Conservation (phyloP, 768 basidiomycete species). For the Mycena polygramma region DNA sequence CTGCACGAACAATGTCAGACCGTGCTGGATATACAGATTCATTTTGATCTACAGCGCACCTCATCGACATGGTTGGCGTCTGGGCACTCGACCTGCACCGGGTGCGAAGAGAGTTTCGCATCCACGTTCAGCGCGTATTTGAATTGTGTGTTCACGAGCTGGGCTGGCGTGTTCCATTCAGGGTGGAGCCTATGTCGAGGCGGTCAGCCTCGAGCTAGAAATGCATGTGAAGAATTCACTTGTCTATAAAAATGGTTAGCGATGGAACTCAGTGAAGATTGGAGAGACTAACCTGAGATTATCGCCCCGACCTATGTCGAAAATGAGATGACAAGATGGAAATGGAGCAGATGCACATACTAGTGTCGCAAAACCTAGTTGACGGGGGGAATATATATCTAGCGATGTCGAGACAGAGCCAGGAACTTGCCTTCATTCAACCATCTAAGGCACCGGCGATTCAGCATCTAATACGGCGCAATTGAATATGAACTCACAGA, state of each 20-base stretch:
- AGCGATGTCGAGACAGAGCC: not conserved
- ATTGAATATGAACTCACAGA: conserved; percentile 47
- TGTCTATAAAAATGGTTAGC: not conserved
- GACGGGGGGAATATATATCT: not conserved
- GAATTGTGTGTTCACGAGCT: conserved; percentile 67
- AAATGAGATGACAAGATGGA: not conserved
- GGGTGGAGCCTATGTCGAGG: conserved; percentile 44
- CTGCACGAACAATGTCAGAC: not conserved
- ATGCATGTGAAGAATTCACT: not conserved
- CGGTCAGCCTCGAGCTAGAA: too few relatives aligned
- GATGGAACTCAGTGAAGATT: not conserved
- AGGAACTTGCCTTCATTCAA: conserved; percentile 21
- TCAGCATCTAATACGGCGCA: not conserved
- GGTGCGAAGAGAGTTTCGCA: conserved; percentile 72
- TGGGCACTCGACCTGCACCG: conserved; percentile 75
- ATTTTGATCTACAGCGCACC: conserved; percentile 42
- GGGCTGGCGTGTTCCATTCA: conserved; percentile 71
- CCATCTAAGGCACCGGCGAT: not conserved
- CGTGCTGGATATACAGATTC: too few relatives aligned
- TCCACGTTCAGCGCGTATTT: conserved; percentile 70
- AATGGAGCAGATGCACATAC: not conserved
- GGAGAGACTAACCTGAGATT: conserved; percentile 6
- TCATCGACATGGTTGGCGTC: conserved; percentile 71
- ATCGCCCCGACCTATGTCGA: not conserved
- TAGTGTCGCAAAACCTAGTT: conserved; percentile 17